Evolutionary conservation across 1,284 basidiomycete species (phyloP).

Genomic region (Cryptococcus floricola): DNA sequence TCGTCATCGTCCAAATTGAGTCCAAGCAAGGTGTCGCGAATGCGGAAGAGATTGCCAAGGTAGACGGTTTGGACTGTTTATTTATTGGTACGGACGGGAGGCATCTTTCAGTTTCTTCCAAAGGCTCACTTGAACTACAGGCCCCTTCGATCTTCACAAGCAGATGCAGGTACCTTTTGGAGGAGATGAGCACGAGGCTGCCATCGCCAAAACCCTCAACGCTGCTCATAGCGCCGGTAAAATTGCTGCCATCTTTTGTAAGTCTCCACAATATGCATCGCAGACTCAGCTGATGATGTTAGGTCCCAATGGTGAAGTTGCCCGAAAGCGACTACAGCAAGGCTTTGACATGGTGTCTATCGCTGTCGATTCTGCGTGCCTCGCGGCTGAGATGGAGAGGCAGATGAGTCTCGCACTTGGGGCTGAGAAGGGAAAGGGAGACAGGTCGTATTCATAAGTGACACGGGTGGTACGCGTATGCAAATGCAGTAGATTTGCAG

Average conservation of each 20-base stretch:
- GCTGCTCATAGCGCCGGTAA: slow-evolving; percentile 59
- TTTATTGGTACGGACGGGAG: slow-evolving; percentile 56
- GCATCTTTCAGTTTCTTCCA: no score
- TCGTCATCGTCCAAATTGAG: slow-evolving; percentile 66
- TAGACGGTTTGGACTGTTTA: slow-evolving; percentile 60
- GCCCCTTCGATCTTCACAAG: slow-evolving; percentile 61
- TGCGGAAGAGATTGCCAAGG: slow-evolving; percentile 59
- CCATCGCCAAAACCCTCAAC: slow-evolving; percentile 59
- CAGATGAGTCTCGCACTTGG: slow-evolving; percentile 16
- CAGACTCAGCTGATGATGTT: not conserved
- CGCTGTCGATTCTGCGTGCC: slow-evolving; percentile 27
- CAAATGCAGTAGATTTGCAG: no score
- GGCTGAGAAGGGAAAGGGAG: slow-evolving; percentile 1
- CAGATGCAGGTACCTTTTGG: slow-evolving; percentile 30
- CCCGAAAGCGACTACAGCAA: slow-evolving; percentile 54
- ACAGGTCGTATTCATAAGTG: slow-evolving; percentile 14
- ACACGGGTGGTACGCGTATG: not conserved
- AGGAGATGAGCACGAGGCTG: slow-evolving; percentile 50
- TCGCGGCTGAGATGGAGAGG: slow-evolving; percentile 19
- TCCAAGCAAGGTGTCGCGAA: slow-evolving; percentile 61
- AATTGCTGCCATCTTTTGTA: slow-evolving; percentile 56
- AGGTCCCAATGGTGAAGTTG: slow-evolving; percentile 54
- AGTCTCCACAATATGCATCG: slow-evolving; percentile 7
- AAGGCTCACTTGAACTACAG: slow-evolving; percentile 5
- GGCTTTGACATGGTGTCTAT: slow-evolving; percentile 54